Percentiles rank a stretch among this genome's conserved stretches.
Conservation (phyloP, 2,329 filamentous ascomycete genomes). For the Monilinia laxa region DNA sequence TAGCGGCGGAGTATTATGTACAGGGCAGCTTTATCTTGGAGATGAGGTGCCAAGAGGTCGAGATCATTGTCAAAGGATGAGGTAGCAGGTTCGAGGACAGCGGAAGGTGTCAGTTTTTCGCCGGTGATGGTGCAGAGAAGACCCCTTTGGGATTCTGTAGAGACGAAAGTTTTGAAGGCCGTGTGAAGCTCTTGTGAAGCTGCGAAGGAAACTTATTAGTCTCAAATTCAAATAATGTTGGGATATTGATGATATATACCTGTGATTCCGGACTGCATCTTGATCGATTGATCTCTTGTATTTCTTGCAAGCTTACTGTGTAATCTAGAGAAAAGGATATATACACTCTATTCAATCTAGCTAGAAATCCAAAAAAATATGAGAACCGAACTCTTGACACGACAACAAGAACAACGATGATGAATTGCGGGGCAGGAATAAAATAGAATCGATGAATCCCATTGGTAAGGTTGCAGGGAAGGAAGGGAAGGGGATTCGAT, state of each 20-base stretch:
- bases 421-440: conserved; percentile 18
- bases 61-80: conserved; percentile 65
- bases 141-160: conserved; percentile 61
- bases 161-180: conserved; percentile 69
- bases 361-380: neutral
- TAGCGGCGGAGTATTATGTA: conserved; percentile 75
- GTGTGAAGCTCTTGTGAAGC: conserved; percentile 75
- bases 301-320: neutral
- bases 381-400: conserved; percentile 8
- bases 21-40: conserved; percentile 65
- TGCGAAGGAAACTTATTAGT: conserved; percentile 40
- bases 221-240: conserved; percentile 13
- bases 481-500: neutral
- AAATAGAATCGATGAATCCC: neutral
- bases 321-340: neutral
- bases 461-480: neutral
- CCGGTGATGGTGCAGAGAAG: conserved; percentile 69
- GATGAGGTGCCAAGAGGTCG: conserved; percentile 57
- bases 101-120: conserved; percentile 65
- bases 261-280: conserved; percentile 78
- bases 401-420: conserved; percentile 22
- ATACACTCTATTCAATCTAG: neutral
- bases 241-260: conserved; percentile 47
- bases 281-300: conserved; percentile 32
- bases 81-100: conserved; percentile 53